Conservation (phyloP, 305 asterid species). For the Plantago rigida region DNA sequence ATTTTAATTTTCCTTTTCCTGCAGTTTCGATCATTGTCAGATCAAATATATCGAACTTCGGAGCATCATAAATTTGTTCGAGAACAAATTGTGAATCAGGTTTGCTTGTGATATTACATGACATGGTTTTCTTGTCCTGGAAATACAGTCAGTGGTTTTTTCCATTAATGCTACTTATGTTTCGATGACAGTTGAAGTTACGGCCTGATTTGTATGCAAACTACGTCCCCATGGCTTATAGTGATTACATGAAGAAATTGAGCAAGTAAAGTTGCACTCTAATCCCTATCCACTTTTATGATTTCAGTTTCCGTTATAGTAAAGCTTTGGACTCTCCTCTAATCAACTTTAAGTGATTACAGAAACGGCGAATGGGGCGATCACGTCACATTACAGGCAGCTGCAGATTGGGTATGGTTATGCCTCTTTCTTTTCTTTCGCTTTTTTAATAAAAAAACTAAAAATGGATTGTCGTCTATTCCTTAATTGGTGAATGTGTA, state of each 20-base stretch:
- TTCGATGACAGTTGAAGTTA: constrained; percentile 48
- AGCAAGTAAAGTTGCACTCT: constrained; percentile 39
- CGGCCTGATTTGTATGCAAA: constrained; percentile 52
- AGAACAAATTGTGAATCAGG: constrained; percentile 81
- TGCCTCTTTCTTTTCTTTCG: constrained; percentile 11
- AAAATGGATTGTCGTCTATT: not conserved
- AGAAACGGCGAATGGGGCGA: constrained; percentile 96
- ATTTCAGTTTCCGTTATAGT: not conserved
- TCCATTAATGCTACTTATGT: not conserved
- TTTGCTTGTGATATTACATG: constrained; percentile 25
- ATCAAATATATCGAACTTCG: constrained; percentile 75
- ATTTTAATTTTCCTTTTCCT: constrained; percentile 15
- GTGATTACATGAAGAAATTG: constrained; percentile 57
- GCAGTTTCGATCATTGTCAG: constrained; percentile 83
- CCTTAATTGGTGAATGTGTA: not conserved
- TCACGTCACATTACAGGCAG: constrained; percentile 88
- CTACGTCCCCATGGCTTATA: constrained; percentile 65
- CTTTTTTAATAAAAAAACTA: not conserved
- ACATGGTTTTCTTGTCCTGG: constrained; percentile 4
- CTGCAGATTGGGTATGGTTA: constrained; percentile 72
- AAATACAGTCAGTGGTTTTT: constrained; percentile 16
- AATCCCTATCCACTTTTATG: constrained; percentile 16
- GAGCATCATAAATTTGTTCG: constrained; percentile 78
- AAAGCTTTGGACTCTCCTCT: constrained; percentile 9
- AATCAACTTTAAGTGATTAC: constrained; percentile 27